A percentile compares a stretch with the other conserved stretches of the same genome.
Conservation (phyloP, 2,329 filamentous ascomycete species). For the Ascochyta fabae region DNA sequence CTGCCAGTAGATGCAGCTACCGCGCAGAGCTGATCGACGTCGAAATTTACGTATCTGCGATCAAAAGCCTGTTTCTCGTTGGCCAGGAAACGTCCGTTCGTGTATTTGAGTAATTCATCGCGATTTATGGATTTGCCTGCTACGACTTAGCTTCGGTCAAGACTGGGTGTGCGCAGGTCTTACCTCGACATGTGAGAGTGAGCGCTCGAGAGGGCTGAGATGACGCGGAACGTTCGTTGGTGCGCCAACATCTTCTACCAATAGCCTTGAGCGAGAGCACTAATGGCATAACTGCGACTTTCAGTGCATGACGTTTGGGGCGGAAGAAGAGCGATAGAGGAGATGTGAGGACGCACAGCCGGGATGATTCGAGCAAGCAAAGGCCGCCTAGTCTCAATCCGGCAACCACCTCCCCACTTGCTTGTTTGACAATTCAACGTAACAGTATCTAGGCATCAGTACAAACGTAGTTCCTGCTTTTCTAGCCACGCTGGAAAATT, state of each 20-base stretch:
- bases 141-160: background rate
- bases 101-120: slow-evolving; percentile 5
- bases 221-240: background rate
- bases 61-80: slow-evolving; percentile 26
- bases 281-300: background rate
- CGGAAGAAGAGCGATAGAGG: background rate
- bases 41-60: slow-evolving; percentile 37
- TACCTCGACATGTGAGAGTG: slow-evolving; percentile 1
- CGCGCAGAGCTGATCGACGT: slow-evolving; percentile 36
- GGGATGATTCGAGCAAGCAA: background rate
- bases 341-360: background rate
- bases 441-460: background rate
- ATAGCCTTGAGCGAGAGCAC: background rate
- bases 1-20: slow-evolving; percentile 27
- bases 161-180: background rate
- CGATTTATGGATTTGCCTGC: slow-evolving; percentile 1
- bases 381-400: background rate
- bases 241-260: background rate
- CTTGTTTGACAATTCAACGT: background rate
- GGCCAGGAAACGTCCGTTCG: slow-evolving; percentile 35
- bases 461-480: too few relatives aligned
- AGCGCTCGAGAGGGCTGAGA: background rate
- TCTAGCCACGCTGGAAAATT: too few relatives aligned
- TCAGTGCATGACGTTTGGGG: background rate
- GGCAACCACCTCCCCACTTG: background rate